phyloP scores from a whole-genome alignment of 768 basidiomycete genomes.

The Collybia sordida region DNA sequence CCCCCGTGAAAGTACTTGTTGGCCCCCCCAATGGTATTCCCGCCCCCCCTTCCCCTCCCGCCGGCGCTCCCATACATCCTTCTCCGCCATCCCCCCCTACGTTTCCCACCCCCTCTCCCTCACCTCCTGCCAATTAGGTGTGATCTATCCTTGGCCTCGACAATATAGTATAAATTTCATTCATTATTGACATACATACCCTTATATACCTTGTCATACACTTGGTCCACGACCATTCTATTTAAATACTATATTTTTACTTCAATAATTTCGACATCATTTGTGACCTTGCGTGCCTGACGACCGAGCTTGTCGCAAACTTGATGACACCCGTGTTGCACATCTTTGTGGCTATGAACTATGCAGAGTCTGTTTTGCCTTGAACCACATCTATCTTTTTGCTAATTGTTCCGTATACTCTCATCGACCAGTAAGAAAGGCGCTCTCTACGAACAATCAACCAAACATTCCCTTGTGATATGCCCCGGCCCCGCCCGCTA shows the following conservation, averaged over 20 bases:
- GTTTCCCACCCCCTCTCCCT: no score
- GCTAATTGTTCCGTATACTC: not conserved
- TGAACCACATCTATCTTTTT: no score
- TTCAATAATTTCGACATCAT: not conserved
- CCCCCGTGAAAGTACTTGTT: not conserved
- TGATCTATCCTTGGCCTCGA: no score
- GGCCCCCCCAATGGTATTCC: not conserved
- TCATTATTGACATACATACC: conserved; percentile 9
- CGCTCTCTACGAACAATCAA: not conserved
- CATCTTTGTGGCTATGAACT: not conserved
- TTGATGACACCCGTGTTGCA: not conserved
- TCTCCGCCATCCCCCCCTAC: not conserved
- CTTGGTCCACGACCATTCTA: not conserved
- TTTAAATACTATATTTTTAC: not conserved
- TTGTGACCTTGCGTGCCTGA: no score
- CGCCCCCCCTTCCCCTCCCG: not conserved
- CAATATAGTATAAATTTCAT: not conserved
- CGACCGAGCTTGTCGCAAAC: no score
- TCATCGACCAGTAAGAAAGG: not conserved
- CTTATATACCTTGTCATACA: not conserved
- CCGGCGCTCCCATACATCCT: conserved; percentile 6
- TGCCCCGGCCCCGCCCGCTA: conserved; percentile 41
- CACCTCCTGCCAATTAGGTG: no score
- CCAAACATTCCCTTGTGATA: conserved; percentile 12
- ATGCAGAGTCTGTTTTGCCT: not conserved